Conservation (phyloP, 139 green algal genomes). For the Auxenochlorella pyrenoidosa region DNA sequence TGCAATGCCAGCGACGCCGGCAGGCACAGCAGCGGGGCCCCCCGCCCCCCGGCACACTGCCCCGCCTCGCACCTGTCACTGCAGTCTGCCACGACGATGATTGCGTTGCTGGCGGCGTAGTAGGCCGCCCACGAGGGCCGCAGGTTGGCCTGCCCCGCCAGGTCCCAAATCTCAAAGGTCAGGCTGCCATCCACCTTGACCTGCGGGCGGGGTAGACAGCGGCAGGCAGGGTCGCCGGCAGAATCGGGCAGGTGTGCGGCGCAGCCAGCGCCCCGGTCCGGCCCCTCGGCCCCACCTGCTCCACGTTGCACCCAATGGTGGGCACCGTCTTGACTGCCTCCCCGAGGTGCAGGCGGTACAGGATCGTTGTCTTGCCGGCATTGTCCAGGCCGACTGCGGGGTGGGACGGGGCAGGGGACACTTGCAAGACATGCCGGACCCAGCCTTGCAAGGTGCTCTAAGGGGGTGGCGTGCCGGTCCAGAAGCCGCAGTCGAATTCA, state of each 20-base stretch:
- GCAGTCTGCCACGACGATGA: conserved; percentile 87
- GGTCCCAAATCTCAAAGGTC: conserved; percentile 52
- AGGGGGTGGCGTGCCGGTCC: too few relatives aligned
- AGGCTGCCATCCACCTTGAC: neutral
- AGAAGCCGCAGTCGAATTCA: too few relatives aligned
- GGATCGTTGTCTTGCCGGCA: conserved; percentile 93
- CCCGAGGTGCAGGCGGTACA: conserved; percentile 92
- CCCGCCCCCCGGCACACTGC: too few relatives aligned
- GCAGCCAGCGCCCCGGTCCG: conserved; percentile 37
- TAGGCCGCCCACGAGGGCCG: conserved; percentile 91
- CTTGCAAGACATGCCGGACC: too few relatives aligned
- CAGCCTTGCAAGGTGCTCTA: neutral
- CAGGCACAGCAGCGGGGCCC: too few relatives aligned
- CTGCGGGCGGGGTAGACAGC: conserved; percentile 52
- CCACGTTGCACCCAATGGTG: conserved; percentile 92
- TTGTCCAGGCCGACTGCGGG: conserved; percentile 88
- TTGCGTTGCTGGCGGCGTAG: conserved; percentile 84
- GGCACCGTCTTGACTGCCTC: conserved; percentile 85
- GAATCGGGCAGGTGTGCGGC: neutral
- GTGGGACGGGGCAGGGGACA: neutral
- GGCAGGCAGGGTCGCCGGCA: conserved; percentile 67
- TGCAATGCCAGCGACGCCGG: neutral
- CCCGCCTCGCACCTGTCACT: conserved; percentile 67
- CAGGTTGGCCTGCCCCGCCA: conserved; percentile 91
- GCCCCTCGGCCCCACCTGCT: conserved; percentile 83